Conservation (phyloP, 805 yeast genomes). For the Yarrowia sp. region DNA sequence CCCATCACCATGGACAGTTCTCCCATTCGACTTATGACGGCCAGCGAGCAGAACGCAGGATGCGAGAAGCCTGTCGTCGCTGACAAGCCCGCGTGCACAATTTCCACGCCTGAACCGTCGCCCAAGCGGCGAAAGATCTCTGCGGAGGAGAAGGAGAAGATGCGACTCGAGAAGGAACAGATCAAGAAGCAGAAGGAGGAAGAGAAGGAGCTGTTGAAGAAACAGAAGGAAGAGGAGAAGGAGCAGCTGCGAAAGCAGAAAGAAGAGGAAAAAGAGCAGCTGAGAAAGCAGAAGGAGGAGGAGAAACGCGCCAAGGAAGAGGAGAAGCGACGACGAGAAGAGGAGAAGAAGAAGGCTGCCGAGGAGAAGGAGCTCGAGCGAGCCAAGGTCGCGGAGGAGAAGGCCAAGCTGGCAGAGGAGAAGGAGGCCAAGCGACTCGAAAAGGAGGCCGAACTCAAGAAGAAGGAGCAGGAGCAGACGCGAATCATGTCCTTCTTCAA, state of each 20-base stretch:
- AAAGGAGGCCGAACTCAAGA: conserved; percentile 12
- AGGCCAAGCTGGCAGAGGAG: neutral
- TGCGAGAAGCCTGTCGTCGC: neutral
- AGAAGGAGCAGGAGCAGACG: conserved; percentile 17
- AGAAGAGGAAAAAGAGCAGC: conserved; percentile 3
- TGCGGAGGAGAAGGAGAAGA: neutral
- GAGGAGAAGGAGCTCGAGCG: conserved; percentile 2
- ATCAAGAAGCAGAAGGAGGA: neutral
- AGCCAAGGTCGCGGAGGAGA: neutral
- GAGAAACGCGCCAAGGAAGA: neutral
- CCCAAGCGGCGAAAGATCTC: conserved; percentile 3
- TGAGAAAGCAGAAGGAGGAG: conserved; percentile 6
- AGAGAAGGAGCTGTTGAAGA: neutral
- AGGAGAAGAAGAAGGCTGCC: neutral
- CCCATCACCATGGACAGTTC: neutral
- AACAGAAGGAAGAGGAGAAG: neutral
- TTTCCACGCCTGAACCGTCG: conserved; percentile 5
- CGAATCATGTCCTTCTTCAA: conserved; percentile 22
- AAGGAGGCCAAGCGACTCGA: conserved; percentile 8
- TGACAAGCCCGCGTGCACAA: neutral
- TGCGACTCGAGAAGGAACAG: neutral
- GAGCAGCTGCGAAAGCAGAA: neutral
- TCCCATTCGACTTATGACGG: conserved; percentile 9
- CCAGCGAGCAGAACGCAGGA: neutral
- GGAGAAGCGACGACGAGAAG: neutral